A percentile compares a stretch with the other conserved stretches of the same genome.
phyloP scores from a whole-genome alignment of 148 eudicot genomes.

The Rhododendron mucronatum region DNA sequence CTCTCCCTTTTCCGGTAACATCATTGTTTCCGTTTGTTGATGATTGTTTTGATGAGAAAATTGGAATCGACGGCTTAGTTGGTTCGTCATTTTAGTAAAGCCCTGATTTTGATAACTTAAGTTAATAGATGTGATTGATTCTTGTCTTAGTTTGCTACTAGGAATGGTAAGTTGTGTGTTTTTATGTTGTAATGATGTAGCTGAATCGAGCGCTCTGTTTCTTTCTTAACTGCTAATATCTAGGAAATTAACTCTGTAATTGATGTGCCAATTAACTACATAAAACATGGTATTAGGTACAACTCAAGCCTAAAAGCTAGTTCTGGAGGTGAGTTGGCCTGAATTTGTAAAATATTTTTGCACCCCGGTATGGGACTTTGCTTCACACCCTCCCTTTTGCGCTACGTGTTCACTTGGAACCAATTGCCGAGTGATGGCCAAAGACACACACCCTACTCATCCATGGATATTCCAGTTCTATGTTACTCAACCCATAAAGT shows the following conservation, averaged over 20 bases:
- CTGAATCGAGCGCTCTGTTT: background rate
- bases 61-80: background rate
- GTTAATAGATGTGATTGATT: background rate
- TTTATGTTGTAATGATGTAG: background rate
- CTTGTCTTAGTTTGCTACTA: background rate
- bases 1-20: background rate
- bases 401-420: background rate
- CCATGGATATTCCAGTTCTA: background rate
- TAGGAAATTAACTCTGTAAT: background rate
- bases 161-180: background rate
- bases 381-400: background rate
- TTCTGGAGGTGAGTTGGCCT: background rate
- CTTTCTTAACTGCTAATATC: background rate
- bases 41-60: background rate
- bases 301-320: background rate
- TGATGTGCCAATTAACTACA: background rate
- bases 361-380: background rate
- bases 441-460: background rate
- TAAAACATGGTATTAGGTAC: background rate
- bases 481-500: background rate
- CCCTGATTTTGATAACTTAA: background rate
- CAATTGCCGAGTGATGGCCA: background rate
- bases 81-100: background rate
- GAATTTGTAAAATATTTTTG: background rate
- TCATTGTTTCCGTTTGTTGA: background rate